phyloP scores from a whole-genome alignment of 768 basidiomycete genomes.

The Amanita brunnescens region DNA sequence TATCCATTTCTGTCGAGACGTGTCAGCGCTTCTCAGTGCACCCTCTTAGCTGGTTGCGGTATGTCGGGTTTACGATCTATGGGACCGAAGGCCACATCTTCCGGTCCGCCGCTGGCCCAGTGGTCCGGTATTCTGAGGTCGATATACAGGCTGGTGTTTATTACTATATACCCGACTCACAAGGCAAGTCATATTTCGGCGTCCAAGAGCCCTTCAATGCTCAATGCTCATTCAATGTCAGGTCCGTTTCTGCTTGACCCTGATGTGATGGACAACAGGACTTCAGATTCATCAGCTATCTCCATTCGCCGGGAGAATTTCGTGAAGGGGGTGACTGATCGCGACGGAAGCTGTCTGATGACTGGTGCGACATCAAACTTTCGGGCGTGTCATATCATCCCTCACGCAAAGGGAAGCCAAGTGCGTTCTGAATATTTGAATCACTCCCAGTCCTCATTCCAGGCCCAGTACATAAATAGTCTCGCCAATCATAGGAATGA shows the following conservation, averaged over 20 bases:
- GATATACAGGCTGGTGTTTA: conserved; percentile 11
- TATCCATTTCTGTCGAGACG: conserved; percentile 12
- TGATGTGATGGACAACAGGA: conserved; percentile 12
- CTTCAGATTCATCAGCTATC: conserved; percentile 7
- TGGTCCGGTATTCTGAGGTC: conserved; percentile 8
- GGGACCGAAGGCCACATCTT: conserved; percentile 14
- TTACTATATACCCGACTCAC: conserved; percentile 10
- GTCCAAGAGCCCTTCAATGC: conserved; percentile 2
- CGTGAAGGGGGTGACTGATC: conserved; percentile 9
- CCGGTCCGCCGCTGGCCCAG: conserved; percentile 7
- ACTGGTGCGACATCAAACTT: conserved; percentile 8
- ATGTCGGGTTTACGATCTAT: conserved; percentile 12
- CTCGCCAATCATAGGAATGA: conserved; percentile 12
- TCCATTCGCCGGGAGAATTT: conserved; percentile 7
- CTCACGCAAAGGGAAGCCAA: conserved; percentile 14
- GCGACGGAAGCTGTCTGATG: conserved; percentile 12
- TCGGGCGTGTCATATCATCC: conserved; percentile 13
- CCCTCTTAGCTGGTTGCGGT: conserved; percentile 14
- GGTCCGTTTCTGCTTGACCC: conserved; percentile 11
- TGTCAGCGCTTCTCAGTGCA: conserved; percentile 13
- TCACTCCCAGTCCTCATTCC: neutral
- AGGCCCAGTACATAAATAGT: conserved; percentile 12
- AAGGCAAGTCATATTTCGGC: conserved; percentile 10
- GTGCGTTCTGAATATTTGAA: conserved; percentile 9
- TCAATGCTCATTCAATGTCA: conserved; percentile 7